These are phyloP conservation scores for Xylariaceae sp. DNA, from an alignment of 2,329 filamentous ascomycete species.

Conservation along the genomic window DNA sequence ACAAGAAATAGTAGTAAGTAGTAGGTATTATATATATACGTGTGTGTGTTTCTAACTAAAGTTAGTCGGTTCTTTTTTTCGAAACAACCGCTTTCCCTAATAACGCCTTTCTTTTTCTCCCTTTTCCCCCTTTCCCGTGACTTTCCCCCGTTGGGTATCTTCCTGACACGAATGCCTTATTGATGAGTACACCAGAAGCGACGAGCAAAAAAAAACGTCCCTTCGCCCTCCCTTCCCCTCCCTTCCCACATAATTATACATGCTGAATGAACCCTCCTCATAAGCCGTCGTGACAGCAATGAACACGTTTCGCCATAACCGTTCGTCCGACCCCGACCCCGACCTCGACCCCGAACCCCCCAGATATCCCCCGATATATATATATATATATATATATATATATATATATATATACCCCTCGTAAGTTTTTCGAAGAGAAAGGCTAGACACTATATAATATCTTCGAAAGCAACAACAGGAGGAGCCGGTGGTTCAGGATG, in stretches of 20 bases:
- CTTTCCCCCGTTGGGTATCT: background rate
- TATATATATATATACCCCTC: too few species aligned
- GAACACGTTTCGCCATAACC: background rate
- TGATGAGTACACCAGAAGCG: background rate
- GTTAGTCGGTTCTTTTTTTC: background rate
- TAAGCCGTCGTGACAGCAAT: background rate
- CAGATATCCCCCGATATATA: background rate
- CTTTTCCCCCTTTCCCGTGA: background rate
- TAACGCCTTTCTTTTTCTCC: background rate
- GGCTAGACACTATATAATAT: background rate
- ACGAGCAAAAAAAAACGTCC: background rate
- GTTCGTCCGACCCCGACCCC: too few species aligned
- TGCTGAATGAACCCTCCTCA: background rate
- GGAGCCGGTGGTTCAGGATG: background rate
- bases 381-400: too few species aligned
- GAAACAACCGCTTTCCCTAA: background rate
- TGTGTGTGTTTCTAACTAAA: too few species aligned
- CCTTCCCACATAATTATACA: background rate
- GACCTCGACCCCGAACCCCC: background rate
- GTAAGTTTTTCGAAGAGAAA: background rate
- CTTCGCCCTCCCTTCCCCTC: too few species aligned
- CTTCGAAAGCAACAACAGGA: background rate
- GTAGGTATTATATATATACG: too few species aligned
- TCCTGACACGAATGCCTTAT: background rate
- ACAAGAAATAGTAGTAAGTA: too few species aligned